These are phyloP conservation scores for Hymenoscyphus repandus DNA, from an alignment of 2,329 filamentous ascomycete species.

Conservation along the genomic window DNA sequence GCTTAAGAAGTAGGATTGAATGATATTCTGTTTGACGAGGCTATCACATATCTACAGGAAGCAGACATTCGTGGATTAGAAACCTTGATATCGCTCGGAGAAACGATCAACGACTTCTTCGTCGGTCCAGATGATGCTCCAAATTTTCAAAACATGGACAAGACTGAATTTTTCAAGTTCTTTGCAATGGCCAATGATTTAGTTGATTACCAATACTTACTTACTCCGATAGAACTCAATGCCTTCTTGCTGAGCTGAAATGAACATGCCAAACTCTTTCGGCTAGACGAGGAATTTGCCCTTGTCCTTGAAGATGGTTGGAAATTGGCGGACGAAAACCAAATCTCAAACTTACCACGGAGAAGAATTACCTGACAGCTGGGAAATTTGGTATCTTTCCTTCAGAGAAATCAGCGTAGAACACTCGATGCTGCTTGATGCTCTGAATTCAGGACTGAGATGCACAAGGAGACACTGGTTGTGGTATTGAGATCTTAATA, in stretches of 20 bases:
- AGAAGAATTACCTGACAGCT: not conserved
- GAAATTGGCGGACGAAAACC: slow-evolving; percentile 3
- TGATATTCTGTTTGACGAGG: too few relatives aligned
- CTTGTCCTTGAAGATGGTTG: not conserved
- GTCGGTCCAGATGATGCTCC: slow-evolving; percentile 4
- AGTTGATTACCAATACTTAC: not conserved
- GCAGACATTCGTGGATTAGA: too few relatives aligned
- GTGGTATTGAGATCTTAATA: too few relatives aligned
- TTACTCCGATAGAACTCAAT: slow-evolving; percentile 2
- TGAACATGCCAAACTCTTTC: not conserved
- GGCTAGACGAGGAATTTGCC: not conserved
- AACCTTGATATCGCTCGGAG: too few relatives aligned
- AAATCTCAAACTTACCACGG: not conserved
- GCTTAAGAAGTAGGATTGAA: too few relatives aligned
- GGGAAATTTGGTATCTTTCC: too few relatives aligned
- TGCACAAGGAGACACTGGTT: too few relatives aligned
- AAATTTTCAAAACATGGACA: slow-evolving; percentile 1
- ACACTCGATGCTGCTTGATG: too few relatives aligned
- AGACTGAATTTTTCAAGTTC: not conserved
- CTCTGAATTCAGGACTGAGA: too few relatives aligned
- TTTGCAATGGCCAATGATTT: not conserved
- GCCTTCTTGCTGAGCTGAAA: slow-evolving; percentile 3
- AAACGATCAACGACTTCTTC: slow-evolving; percentile 5
- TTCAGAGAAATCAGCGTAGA: too few relatives aligned
- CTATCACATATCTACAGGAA: too few relatives aligned